Conservation (phyloP, 371 early-diverging fungal genomes). For the Circinella minor region DNA sequence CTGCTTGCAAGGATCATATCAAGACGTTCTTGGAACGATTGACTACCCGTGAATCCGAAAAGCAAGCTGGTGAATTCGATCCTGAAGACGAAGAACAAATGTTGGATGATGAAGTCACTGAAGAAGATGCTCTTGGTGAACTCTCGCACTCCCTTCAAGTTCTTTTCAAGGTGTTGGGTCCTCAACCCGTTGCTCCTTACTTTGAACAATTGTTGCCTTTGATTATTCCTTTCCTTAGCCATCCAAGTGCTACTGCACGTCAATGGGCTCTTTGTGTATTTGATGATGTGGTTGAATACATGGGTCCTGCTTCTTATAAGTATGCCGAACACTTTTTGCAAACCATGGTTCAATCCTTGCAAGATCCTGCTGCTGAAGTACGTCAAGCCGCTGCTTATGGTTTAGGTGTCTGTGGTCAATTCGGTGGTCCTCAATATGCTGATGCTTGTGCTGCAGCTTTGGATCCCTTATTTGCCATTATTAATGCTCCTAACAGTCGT, state of each 20-base stretch:
- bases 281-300: conserved; percentile 90
- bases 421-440: conserved; percentile 79
- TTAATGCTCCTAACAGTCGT: conserved; percentile 70
- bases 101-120: conserved; percentile 80
- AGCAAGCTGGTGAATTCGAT: conserved; percentile 82
- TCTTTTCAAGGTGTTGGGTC: conserved; percentile 71
- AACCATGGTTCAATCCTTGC: conserved; percentile 63
- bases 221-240: conserved; percentile 63
- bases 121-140: conserved; percentile 82
- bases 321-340: conserved; percentile 78
- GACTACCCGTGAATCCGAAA: conserved; percentile 71
- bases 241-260: conserved; percentile 71
- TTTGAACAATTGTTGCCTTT: conserved; percentile 82
- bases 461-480: conserved; percentile 65
- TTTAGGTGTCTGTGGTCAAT: conserved; percentile 85
- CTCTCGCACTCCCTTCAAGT: conserved; percentile 77
- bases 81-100: conserved; percentile 88
- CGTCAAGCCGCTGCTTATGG: conserved; percentile 95
- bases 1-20: conserved; percentile 70
- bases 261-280: conserved; percentile 92
- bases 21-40: conserved; percentile 73
- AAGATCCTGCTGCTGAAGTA: conserved; percentile 73
- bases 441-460: conserved; percentile 69
- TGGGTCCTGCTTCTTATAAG: conserved; percentile 77
- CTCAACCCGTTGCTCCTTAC: conserved; percentile 72